Evolutionary conservation across 768 basidiomycete species (phyloP).

Genomic region (Boletus edulis): DNA sequence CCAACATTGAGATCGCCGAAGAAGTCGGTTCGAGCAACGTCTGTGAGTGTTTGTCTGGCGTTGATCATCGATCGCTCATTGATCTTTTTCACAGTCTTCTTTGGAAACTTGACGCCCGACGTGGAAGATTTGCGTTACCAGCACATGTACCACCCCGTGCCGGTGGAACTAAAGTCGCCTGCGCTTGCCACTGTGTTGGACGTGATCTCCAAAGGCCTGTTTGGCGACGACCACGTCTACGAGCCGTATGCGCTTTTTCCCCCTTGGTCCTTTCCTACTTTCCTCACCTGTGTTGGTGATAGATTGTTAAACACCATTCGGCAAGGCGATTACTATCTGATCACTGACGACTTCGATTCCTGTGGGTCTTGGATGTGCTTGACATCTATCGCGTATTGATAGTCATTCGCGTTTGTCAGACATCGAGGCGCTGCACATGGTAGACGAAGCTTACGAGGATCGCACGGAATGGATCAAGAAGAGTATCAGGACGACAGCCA

Average conservation of each 20-base stretch:
- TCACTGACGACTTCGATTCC: conserved; percentile 94
- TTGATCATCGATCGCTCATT: background rate
- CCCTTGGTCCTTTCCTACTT: background rate
- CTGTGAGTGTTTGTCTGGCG: conserved; percentile 41
- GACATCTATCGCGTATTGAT: background rate
- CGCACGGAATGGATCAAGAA: conserved; percentile 90
- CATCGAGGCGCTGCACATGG: conserved; percentile 78
- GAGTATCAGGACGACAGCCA: conserved; percentile 79
- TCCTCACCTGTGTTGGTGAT: background rate
- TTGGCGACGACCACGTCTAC: conserved; percentile 80
- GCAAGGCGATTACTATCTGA: conserved; percentile 73
- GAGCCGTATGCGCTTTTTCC: conserved; percentile 62
- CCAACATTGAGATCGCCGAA: conserved; percentile 95
- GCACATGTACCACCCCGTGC: conserved; percentile 79
- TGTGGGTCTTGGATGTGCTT: conserved; percentile 56
- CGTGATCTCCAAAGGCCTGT: conserved; percentile 70
- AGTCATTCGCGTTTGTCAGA: conserved; percentile 40
- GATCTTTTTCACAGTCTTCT: conserved; percentile 67
- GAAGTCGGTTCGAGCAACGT: conserved; percentile 93
- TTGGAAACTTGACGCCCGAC: conserved; percentile 82
- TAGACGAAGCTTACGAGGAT: conserved; percentile 86
- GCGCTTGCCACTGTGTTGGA: conserved; percentile 78
- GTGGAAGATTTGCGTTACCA: conserved; percentile 87
- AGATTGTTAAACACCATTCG: conserved; percentile 75
- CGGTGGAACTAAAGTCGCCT: conserved; percentile 81